Percentiles rank a stretch among this genome's conserved stretches.
These are phyloP conservation scores for Pseudomonodictys pantanalensis DNA, from an alignment of 495 filamentous ascomycete species.

Conservation along the genomic window DNA sequence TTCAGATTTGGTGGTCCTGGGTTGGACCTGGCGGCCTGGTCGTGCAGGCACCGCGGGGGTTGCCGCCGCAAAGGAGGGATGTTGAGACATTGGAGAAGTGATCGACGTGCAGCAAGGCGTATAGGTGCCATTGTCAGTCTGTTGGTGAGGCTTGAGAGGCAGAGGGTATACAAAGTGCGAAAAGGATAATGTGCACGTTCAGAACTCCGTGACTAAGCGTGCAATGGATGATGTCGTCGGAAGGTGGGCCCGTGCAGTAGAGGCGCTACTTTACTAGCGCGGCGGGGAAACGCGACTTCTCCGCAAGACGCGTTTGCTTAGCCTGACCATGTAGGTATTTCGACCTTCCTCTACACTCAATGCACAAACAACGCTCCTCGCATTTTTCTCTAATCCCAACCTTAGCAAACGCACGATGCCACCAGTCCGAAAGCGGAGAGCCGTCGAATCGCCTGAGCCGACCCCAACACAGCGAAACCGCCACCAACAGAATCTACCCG, in stretches of 20 bases:
- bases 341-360: not conserved
- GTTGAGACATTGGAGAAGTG: conserved; percentile 29
- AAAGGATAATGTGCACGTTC: not conserved
- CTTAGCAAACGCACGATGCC: too few species aligned
- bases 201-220: not conserved
- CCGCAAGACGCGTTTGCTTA: too few species aligned
- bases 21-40: not conserved
- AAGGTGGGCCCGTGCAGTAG: not conserved
- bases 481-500: conserved; percentile 13
- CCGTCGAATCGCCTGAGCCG: conserved; percentile 9
- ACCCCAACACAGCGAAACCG: conserved; percentile 12
- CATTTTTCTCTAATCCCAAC: too few species aligned
- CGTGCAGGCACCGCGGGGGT: conserved; percentile 1
- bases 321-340: not conserved
- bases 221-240: not conserved
- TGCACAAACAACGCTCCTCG: too few species aligned
- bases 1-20: not conserved
- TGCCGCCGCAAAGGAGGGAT: conserved; percentile 8
- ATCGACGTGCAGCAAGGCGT: conserved; percentile 14
- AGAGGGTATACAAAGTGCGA: not conserved
- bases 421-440: not conserved
- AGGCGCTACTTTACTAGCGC: too few species aligned
- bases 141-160: not conserved
- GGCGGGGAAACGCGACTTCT: too few species aligned
- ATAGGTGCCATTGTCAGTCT: conserved; percentile 14